Conservation (phyloP, 1,139 yeast species). For the Suhomyces terraborum region DNA sequence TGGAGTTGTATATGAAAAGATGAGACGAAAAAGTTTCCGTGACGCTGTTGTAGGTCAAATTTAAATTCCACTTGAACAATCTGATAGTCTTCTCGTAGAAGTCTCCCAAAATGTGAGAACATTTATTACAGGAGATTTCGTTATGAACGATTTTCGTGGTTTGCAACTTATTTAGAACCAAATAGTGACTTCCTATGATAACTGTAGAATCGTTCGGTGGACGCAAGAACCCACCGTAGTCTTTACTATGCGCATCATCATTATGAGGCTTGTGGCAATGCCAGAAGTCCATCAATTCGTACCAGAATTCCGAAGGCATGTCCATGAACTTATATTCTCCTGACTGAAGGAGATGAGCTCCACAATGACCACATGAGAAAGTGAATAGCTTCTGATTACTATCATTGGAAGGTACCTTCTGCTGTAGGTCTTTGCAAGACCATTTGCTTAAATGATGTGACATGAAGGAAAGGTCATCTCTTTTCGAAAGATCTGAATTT, state of each 20-base stretch:
- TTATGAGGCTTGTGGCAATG: slow-evolving; percentile 87
- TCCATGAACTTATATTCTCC: slow-evolving; percentile 45
- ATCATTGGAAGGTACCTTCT: slow-evolving; percentile 30
- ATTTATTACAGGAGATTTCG: slow-evolving; percentile 29
- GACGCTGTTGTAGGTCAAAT: slow-evolving; percentile 25
- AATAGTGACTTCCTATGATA: slow-evolving; percentile 61
- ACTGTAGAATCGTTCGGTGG: slow-evolving; percentile 47
- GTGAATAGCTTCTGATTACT: slow-evolving; percentile 29
- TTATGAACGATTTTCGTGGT: slow-evolving; percentile 10
- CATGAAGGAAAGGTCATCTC: slow-evolving; percentile 8
- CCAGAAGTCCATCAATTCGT: slow-evolving; percentile 97
- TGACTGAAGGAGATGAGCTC: slow-evolving; percentile 30
- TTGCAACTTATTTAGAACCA: slow-evolving; percentile 41
- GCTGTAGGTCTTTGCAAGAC: slow-evolving; percentile 43
- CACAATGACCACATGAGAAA: slow-evolving; percentile 41
- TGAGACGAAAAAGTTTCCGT: slow-evolving; percentile 34
- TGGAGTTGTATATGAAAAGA: slow-evolving; percentile 38
- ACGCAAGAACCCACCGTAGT: slow-evolving; percentile 40
- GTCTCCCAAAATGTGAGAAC: slow-evolving; percentile 39
- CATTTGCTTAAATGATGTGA: slow-evolving; percentile 25
- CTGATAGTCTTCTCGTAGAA: slow-evolving; percentile 29
- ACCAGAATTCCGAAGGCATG: slow-evolving; percentile 93
- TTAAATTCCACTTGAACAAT: slow-evolving; percentile 63
- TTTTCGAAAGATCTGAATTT: slow-evolving; percentile 11
- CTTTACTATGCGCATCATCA: slow-evolving; percentile 21